These are phyloP conservation scores for Pascua sp. DNA, from an alignment of 1,284 basidiomycete genomes.

Conservation along the genomic window DNA sequence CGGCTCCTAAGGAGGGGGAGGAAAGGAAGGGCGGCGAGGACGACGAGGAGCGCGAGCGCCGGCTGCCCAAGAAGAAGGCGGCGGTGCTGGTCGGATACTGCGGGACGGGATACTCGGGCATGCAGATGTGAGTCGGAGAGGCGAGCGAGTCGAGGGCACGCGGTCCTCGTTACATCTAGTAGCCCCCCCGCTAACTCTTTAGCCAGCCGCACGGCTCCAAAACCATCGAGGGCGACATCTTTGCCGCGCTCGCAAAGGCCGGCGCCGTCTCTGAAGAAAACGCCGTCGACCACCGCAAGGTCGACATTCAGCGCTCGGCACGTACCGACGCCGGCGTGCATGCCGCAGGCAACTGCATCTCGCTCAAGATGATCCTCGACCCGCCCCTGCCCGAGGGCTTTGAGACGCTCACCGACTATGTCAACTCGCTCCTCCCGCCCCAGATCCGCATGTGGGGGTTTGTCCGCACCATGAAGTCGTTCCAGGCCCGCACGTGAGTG, in stretches of 20 bases:
- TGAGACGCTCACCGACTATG: conserved; percentile 59
- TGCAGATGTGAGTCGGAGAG: conserved; percentile 81
- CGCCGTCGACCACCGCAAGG: conserved; percentile 83
- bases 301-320: conserved; percentile 81
- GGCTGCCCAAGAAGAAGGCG: conserved; percentile 57
- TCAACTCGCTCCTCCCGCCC: conserved; percentile 83
- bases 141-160: neutral
- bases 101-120: conserved; percentile 71
- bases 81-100: conserved; percentile 56
- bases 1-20: neutral
- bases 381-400: conserved; percentile 65
- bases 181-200: neutral
- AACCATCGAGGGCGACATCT: conserved; percentile 90
- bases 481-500: conserved; percentile 72
- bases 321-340: conserved; percentile 97
- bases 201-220: conserved; percentile 52
- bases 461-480: conserved; percentile 83
- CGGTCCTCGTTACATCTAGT: neutral
- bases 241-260: conserved; percentile 79
- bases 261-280: conserved; percentile 93
- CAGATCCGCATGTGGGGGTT: conserved; percentile 92
- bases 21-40: conserved; percentile 18
- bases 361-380: conserved; percentile 79
- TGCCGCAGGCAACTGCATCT: conserved; percentile 85
- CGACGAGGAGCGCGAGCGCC: conserved; percentile 25